Evolutionary conservation across 1,139 yeast species (phyloP).

Genomic region (Pneumocystis oryctolagi): DNA sequence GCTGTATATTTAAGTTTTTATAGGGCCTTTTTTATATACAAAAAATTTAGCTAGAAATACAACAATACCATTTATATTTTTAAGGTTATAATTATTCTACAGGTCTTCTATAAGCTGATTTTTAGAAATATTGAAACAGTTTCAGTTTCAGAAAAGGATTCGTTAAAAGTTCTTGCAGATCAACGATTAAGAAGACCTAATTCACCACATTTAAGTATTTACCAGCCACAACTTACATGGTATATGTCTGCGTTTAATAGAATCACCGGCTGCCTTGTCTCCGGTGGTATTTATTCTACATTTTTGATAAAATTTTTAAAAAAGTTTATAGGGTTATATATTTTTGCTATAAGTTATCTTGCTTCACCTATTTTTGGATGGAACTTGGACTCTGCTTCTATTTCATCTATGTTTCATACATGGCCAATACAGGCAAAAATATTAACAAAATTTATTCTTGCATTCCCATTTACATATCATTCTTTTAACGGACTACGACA

Average conservation of each 20-base stretch:
- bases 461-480: constrained; percentile 82
- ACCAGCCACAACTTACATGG: constrained; percentile 81
- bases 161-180: constrained; percentile 52
- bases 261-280: constrained; percentile 73
- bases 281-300: constrained; percentile 31
- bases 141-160: constrained; percentile 26
- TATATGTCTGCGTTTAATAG: constrained; percentile 70
- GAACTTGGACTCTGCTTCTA: constrained; percentile 42
- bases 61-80: neutral
- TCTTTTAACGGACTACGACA: constrained; percentile 79
- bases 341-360: constrained; percentile 60
- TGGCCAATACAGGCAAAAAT: constrained; percentile 52
- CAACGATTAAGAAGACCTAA: constrained; percentile 82
- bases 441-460: constrained; percentile 50
- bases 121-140: neutral
- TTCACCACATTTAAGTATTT: constrained; percentile 82
- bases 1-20: neutral
- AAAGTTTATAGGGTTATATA: constrained; percentile 38
- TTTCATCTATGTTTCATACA: constrained; percentile 34
- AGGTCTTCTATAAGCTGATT: neutral
- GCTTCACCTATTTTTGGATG: constrained; percentile 49
- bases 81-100: neutral
- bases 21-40: neutral
- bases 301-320: constrained; percentile 17
- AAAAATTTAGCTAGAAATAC: neutral